Conservation (phyloP, 2,329 filamentous ascomycete genomes). For the Pseudogymnoascus sp. region DNA sequence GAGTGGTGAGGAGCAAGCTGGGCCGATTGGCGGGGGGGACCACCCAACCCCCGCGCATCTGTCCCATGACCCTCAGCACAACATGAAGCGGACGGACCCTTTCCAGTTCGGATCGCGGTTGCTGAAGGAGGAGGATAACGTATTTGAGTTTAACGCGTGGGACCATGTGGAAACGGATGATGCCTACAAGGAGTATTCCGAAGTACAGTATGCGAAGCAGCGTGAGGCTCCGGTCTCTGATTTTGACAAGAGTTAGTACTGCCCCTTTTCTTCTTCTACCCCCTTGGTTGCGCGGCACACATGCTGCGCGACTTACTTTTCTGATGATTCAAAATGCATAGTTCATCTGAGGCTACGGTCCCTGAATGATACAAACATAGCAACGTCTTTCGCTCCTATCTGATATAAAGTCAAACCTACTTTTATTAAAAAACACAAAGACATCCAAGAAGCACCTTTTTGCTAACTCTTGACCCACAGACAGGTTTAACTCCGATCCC, state of each 20-base stretch:
- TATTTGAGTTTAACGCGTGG: conserved; percentile 98
- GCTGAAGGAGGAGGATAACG: conserved; percentile 75
- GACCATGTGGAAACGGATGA: conserved; percentile 94
- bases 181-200: conserved; percentile 75
- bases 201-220: conserved; percentile 78
- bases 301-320: background rate
- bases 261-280: conserved; percentile 11
- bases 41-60: conserved; percentile 18
- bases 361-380: conserved; percentile 50
- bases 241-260: conserved; percentile 71
- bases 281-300: background rate
- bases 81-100: conserved; percentile 80
- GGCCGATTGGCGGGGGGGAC: background rate
- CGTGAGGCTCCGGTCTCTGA: conserved; percentile 80
- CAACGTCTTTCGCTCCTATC: conserved; percentile 68
- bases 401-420: conserved; percentile 35
- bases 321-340: conserved; percentile 57
- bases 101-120: conserved; percentile 92
- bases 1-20: background rate
- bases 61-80: conserved; percentile 42
- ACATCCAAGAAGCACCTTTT: conserved; percentile 6
- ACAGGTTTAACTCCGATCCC: conserved; percentile 79
- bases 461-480: conserved; percentile 40
- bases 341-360: conserved; percentile 55
- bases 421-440: conserved; percentile 11